Evolutionary conservation across 345 rosid species (phyloP), one percentile per base, ranked within the genome.

Genomic region (Populus alba): DNA sequence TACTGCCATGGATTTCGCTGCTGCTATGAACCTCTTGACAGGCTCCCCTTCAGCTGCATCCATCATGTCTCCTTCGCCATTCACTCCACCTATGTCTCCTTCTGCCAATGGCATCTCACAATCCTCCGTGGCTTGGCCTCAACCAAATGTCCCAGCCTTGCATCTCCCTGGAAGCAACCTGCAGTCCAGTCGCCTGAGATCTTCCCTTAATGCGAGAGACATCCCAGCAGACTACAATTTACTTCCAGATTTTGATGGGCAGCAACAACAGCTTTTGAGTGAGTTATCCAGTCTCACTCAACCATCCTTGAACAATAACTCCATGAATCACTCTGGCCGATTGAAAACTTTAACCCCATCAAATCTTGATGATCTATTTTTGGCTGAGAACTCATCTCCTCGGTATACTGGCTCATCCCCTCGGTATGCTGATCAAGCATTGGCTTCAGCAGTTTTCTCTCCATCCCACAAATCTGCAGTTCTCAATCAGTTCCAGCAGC

Each of bases 71-170:
- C 98, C 98, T 1, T 79, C 92, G 25, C 90, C 92, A 3, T 94
- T 89, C 80, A 90, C 97, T 75, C 96, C 97, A 2, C 97, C 97
- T 6, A 87, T 92, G 80, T 95, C 99, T 71, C 98, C 98, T 4
- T 92, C 99, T 55, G 86, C 87, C 8, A 89, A 85, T 16, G 74
- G 77, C 17, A 77, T 81, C 70, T 45, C 75, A 1, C 80, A 72
- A 18, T 77, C 80, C n/a, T 80, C 79, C 9, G 47, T 41, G 27
- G 66, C 73, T 17, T 81, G 83, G 83, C 77, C 80, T 39, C 83
- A 81, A 49, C 80, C 79, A 35, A 81, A 72, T 77, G 80, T 81
- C 10, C 83, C 80, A 11, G 74, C 83, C 70, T 61, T 81, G 12
- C 83, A 77, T 81, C 77, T 81, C 29, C 80, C 83, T 23, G 83